Base-by-base conservation (phyloP, 2,329 filamentous ascomycete genomes). In the Remersonia thermophila region DNA sequence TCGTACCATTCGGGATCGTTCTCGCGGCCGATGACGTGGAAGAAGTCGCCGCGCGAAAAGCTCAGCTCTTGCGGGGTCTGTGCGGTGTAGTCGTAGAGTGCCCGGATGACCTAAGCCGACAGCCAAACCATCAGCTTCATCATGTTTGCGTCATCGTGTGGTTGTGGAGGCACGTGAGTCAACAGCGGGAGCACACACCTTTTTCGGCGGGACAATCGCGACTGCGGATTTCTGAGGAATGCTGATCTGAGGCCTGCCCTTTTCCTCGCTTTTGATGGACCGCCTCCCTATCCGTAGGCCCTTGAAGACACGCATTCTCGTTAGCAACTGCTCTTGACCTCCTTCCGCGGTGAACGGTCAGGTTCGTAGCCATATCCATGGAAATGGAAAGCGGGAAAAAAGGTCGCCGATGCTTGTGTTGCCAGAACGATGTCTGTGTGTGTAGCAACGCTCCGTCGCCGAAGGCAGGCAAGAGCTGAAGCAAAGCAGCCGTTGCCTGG, bases 1-100 rank as follows among this genome's bases (percentile, higher is more conserved):
- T 96, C 91, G 69, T 95, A 98, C 89, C 91, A 98, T 56, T 95
- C 85, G 28, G 67, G 65, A 57, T 96, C 89, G 67, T 95, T 80
- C 64, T 96, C 91, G 58, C 89, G 81, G 52, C 83, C 85, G 58
- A 96, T 89, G 46, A 98, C 91, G 65, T 96, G 89, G 58, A 98
- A 91, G 60, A 96, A 98, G 59, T 98, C 91, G 54, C 91, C 91
- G 56, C 85, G 83, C 47, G 80, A 85, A 62, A 98, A 98, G 56
- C 82, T 80, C 51, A 98, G 69, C 64, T 94, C 80, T 56, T 89
- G 80, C 36, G 63, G 63, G 41, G 77, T 75, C 52, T 80, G 73
- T 41, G 86, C 83, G 53, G 80, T 73, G 63, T 93, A 93, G 59
- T 93, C 84, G 69, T 93, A 94, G 40, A 95, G 79, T 20, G 91